A percentile compares a stretch with the other conserved stretches of the same genome.
phyloP scores from a whole-genome alignment of 2,329 filamentous ascomycete genomes.

The Phialocephala subalpina region DNA sequence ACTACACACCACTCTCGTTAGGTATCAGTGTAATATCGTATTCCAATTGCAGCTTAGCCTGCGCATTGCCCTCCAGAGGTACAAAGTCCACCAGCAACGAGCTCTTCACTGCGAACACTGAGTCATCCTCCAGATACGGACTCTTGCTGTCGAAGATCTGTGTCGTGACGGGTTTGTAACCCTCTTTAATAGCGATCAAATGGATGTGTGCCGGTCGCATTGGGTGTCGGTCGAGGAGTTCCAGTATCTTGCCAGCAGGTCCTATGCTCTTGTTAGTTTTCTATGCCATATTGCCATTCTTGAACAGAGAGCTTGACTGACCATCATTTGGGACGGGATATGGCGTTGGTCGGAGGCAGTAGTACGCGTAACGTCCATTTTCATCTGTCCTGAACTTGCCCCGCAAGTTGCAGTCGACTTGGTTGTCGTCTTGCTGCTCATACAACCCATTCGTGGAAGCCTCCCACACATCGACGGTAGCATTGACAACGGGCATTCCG shows the following conservation, averaged over 20 bases:
- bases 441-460: conserved; percentile 65
- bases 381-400: conserved; percentile 67
- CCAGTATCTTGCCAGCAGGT: conserved; percentile 63
- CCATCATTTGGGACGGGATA: conserved; percentile 45
- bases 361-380: conserved; percentile 62
- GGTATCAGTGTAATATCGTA: too few relatives aligned
- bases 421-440: conserved; percentile 69
- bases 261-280: conserved; percentile 44
- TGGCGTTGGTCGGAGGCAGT: conserved; percentile 56
- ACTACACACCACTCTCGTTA: too few relatives aligned
- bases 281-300: neutral
- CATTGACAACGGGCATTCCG: conserved; percentile 62
- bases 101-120: conserved; percentile 62
- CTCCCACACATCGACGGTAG: conserved; percentile 70
- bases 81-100: conserved; percentile 59
- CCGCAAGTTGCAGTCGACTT: conserved; percentile 68
- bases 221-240: conserved; percentile 67
- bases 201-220: conserved; percentile 71
- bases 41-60: conserved; percentile 44
- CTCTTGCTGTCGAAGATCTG: conserved; percentile 78
- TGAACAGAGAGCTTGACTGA: conserved; percentile 24
- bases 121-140: conserved; percentile 64
- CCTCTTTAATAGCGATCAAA: conserved; percentile 55
- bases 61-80: conserved; percentile 49
- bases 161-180: conserved; percentile 74